Evolutionary conservation across 768 basidiomycete genomes (phyloP).

Genomic region (Thelephora aurantiotincta): DNA sequence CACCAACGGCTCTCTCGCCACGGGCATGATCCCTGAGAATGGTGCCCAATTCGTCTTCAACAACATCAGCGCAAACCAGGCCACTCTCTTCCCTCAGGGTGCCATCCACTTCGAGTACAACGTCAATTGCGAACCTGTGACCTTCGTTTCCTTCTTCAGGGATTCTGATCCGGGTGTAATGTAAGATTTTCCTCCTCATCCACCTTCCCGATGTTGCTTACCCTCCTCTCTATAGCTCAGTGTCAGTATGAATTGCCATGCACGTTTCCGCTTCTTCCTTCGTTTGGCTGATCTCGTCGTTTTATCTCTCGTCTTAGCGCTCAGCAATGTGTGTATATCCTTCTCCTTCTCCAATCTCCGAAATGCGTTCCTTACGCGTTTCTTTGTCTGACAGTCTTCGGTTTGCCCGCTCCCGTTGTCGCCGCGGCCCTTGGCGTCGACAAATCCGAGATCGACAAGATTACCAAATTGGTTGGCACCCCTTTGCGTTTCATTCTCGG

Average conservation of each 20-base stretch:
- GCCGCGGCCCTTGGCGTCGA: constrained; percentile 16
- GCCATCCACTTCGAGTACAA: constrained; percentile 19
- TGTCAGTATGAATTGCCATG: neutral
- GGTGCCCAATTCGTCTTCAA: constrained; percentile 16
- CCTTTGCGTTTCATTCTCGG: neutral
- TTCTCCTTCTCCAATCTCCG: neutral
- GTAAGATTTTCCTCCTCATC: neutral
- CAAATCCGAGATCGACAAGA: constrained; percentile 13
- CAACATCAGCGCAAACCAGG: constrained; percentile 11
- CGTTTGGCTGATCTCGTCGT: neutral
- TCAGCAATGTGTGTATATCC: constrained; percentile 14
- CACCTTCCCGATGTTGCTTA: neutral
- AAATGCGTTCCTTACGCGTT: neutral
- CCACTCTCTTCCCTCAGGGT: constrained; percentile 15
- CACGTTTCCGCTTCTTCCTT: neutral
- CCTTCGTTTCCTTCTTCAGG: constrained; percentile 9
- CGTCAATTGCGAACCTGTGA: constrained; percentile 14
- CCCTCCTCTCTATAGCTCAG: neutral
- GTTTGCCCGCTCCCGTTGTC: constrained; percentile 16
- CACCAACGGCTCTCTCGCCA: constrained; percentile 15
- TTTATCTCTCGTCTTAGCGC: constrained; percentile 13
- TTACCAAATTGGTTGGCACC: constrained; percentile 11
- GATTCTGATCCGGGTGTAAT: neutral
- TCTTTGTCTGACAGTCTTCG: constrained; percentile 10
- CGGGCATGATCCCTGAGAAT: constrained; percentile 17